Percentiles rank a stretch among this genome's conserved stretches.
phyloP scores from a whole-genome alignment of 495 filamentous ascomycete genomes.

The Glonium stellatum region DNA sequence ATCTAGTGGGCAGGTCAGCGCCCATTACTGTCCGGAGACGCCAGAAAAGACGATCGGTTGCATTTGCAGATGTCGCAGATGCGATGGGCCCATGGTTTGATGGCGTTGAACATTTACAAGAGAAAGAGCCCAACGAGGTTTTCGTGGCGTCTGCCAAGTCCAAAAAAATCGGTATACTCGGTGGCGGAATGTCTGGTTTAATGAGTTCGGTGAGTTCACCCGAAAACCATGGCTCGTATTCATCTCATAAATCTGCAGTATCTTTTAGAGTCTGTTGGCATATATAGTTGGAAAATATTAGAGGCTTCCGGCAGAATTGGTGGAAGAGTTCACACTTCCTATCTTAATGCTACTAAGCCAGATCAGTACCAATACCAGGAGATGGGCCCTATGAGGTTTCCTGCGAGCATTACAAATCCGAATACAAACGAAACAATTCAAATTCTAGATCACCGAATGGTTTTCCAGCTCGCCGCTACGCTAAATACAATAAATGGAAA shows the following conservation, averaged over 20 bases:
- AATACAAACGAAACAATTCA: slow-evolving; percentile 49
- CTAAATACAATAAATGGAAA: slow-evolving; percentile 36
- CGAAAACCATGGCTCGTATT: background rate
- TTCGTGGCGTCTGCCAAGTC: slow-evolving; percentile 49
- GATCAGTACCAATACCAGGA: slow-evolving; percentile 68
- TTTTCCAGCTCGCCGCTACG: slow-evolving; percentile 38
- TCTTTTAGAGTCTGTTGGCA: slow-evolving; percentile 47
- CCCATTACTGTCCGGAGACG: slow-evolving; percentile 33
- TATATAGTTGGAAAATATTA: slow-evolving; percentile 50
- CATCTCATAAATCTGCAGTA: slow-evolving; percentile 15
- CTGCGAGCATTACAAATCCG: slow-evolving; percentile 43
- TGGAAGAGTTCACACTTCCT: slow-evolving; percentile 56
- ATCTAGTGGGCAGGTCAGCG: slow-evolving; percentile 42
- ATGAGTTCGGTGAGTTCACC: slow-evolving; percentile 42
- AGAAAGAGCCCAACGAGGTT: slow-evolving; percentile 45
- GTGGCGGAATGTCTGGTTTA: slow-evolving; percentile 62
- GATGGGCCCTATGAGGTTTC: slow-evolving; percentile 68
- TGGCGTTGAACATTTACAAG: slow-evolving; percentile 55
- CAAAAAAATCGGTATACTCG: slow-evolving; percentile 56
- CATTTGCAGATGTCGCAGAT: slow-evolving; percentile 41
- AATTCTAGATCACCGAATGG: slow-evolving; percentile 52
- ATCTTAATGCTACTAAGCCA: slow-evolving; percentile 51
- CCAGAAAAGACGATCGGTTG: slow-evolving; percentile 31
- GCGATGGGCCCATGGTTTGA: slow-evolving; percentile 63
- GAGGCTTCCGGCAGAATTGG: slow-evolving; percentile 47